Percentiles rank a stretch among this genome's conserved stretches.
Conservation (phyloP, 2,329 filamentous ascomycete genomes). For the Myotisia sp. region DNA sequence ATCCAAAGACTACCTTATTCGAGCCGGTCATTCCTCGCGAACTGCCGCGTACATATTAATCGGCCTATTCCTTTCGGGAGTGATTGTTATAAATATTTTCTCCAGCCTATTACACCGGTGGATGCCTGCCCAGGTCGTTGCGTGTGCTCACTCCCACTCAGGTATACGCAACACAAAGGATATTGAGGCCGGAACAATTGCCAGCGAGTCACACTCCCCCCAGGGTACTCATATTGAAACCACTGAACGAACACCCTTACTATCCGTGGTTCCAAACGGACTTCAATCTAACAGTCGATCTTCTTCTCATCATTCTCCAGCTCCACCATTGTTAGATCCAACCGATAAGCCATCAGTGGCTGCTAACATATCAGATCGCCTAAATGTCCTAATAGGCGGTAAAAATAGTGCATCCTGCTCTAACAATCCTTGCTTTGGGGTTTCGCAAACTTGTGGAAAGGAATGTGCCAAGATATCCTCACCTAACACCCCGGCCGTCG, state of each 20-base stretch:
- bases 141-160: slow-evolving; percentile 35
- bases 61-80: slow-evolving; percentile 34
- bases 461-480: slow-evolving; percentile 42
- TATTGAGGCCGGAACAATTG: slow-evolving; percentile 17
- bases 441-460: slow-evolving; percentile 46
- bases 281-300: not conserved
- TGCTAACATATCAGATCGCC: slow-evolving; percentile 7
- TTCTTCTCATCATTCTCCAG: not conserved
- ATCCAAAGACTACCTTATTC: slow-evolving; percentile 60
- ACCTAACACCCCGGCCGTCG: slow-evolving; percentile 9
- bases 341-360: slow-evolving; percentile 5
- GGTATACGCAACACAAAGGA: slow-evolving; percentile 21
- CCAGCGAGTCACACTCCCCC: slow-evolving; percentile 15
- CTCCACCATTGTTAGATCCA: not conserved
- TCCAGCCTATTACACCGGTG: slow-evolving; percentile 33
- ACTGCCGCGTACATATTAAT: slow-evolving; percentile 42
- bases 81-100: slow-evolving; percentile 32
- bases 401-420: slow-evolving; percentile 30
- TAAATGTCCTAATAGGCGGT: slow-evolving; percentile 9
- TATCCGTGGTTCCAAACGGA: not conserved
- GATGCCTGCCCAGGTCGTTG: slow-evolving; percentile 37
- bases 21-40: slow-evolving; percentile 52
- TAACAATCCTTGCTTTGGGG: slow-evolving; percentile 46
- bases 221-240: slow-evolving; percentile 3
- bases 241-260: slow-evolving; percentile 7